Base-by-base conservation (phyloP, 257 asterid genomes). In the Solanum clarkiae region DNA sequence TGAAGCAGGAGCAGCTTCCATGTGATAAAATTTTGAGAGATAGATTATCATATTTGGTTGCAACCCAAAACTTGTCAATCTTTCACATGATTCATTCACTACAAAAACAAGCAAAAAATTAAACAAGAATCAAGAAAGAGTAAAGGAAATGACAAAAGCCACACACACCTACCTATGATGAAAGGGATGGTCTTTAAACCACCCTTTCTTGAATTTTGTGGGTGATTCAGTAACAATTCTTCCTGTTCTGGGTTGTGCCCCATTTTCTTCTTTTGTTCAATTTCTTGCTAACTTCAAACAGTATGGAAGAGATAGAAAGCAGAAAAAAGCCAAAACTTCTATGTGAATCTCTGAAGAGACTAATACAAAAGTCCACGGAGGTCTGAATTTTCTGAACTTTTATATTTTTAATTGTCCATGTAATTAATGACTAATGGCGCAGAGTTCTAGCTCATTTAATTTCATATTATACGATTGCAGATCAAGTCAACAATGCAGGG, bases 41-140 rank as follows among this genome's bases (percentile, higher is more conserved):
- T 86, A 86, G 36, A 86, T 18, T 53, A 86, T 77, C 89, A 86
- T 79, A 24, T 77, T 86, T 54, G 86, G 89, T 54, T n/a, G 3
- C 45, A 86, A 57, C 6, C 86, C 89, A 55, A 36, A 66, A n/a
- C 85, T 84, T 63, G 86, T 85, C 29, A 86, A 5, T 53, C 68
- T 86, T 82, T 86, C 86, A 29, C 62, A 83, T 53, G 89, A 26
- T 55, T 86, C 89, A 83, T 77, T 84, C 84, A 84, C 89, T 84
- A 57, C 70, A 60, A 57, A 17, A 8, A 62, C 13, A 20, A 20
- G 7, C 11, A 18, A 42, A 10, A 1, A 7, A 40, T 26, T 44
- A 20, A 22, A 20, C 12, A 8, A 7, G 20, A 7, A 57, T 10
- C 3, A 45, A 72, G 8, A 24, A 72, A 10, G 24, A n/a, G 7